Base-by-base conservation (phyloP, 2,329 filamentous ascomycete species). In the Remersonia thermophila region DNA sequence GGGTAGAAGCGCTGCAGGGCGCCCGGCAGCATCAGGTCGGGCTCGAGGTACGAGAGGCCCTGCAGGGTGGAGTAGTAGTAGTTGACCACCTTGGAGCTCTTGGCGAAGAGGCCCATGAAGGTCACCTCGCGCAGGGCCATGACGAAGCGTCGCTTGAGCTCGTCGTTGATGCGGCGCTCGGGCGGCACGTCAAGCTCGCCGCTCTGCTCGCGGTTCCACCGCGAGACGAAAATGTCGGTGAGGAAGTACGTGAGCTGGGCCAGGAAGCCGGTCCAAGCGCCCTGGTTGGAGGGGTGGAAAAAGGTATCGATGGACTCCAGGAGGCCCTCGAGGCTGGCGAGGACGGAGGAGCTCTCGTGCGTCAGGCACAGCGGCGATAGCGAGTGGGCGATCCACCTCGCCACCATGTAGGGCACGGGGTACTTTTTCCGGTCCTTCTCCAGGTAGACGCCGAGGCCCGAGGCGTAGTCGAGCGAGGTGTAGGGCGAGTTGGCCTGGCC, bases 41-140 rank as follows among this genome's bases (percentile, higher is more conserved):
- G 93, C 55, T 98, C 89, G 31, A 98, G 67, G 51, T 82, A 95
- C 2, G 91, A 83, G 36, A 98, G 64, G 37, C 83, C 83, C 56
- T 96, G 89, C 33, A 98, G 67, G 1, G 89, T 84, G 33, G 83
- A 86, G 46, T 95, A 76, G 46, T 89, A 93, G 63, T 87, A 93
- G 57, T 81, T 87, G 54, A 94, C 86, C 3, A 91, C 80, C 33
- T 86, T 87, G 39, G 77, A 80, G 56, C 87, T 94, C 68, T 98
- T 98, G 36, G 87, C 83, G 57, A 95, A 98, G 33, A 98, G 80
- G 18, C 91, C 91, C 87, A 98, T 95, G 57, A 95, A 98, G 4
- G 86, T 85, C 32, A 95, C 89, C 47, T 98, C 91, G 46, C 80
- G 80, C 44, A 98, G 64, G 43, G 85, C 83, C 27, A 87, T 63